Evolutionary conservation across 176 grass and related monocot species (phyloP).

Genomic region (Paspalum vaginatum): DNA sequence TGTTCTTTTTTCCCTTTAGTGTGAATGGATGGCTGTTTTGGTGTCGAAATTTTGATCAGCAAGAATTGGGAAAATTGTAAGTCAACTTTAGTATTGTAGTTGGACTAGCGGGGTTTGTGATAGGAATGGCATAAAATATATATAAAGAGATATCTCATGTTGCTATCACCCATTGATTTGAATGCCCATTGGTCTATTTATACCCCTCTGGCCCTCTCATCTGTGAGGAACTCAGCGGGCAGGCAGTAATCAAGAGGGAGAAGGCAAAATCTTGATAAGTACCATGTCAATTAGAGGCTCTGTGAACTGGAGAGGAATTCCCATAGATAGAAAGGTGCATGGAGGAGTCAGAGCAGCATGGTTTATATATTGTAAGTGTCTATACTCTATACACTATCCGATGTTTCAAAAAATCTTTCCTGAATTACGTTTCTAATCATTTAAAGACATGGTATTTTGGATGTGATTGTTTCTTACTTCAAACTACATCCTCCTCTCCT

Average conservation of each 20-base stretch:
- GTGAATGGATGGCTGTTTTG: not conserved
- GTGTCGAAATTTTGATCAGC: not conserved
- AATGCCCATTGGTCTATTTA: conserved; percentile 15
- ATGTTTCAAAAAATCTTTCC: not conserved
- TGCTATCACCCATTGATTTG: conserved; percentile 5
- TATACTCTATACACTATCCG: not conserved
- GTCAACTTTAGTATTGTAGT: conserved; percentile 9
- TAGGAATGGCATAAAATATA: conserved; percentile 11
- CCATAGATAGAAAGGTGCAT: conserved; percentile 55
- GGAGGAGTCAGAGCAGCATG: conserved; percentile 70
- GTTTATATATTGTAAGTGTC: conserved; percentile 66
- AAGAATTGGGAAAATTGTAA: not conserved
- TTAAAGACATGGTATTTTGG: not conserved
- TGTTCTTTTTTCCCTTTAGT: not conserved
- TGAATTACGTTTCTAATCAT: not conserved
- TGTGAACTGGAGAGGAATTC: conserved; percentile 68
- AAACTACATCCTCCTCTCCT: not conserved
- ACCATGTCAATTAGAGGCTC: conserved; percentile 48
- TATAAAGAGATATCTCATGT: not conserved
- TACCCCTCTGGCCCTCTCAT: conserved; percentile 20
- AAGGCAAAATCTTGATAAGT: conserved; percentile 30
- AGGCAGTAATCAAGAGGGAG: conserved; percentile 2
- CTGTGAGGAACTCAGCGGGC: not conserved
- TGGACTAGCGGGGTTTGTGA: conserved; percentile 12
- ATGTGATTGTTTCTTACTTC: not conserved